Base-by-base conservation (phyloP, 2,329 filamentous ascomycete species). In the Penicillium sp. region DNA sequence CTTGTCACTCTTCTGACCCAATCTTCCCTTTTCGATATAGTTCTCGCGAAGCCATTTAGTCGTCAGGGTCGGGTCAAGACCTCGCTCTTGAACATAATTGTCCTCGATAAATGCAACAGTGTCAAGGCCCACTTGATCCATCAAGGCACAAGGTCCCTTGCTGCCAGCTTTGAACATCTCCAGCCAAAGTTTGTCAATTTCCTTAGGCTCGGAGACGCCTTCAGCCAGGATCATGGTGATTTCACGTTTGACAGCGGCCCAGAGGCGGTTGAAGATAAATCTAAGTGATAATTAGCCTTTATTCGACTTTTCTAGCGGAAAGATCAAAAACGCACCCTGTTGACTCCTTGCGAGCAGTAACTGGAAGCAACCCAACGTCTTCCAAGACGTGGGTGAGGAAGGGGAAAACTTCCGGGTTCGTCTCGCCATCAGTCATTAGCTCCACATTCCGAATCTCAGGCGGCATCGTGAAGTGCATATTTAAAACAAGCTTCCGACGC, bases 231-330 rank as follows among this genome's bases (percentile, higher is more conserved):
- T 72, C 0, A 54, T 65, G 35, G 77, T 43, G 0, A 59, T 55
- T 45, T 78, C 74, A 2, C 74, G 62, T 52, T 77, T 77, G 11
- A 77, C 63, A 0, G 74, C 74, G 0, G 74, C 75, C 74, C 74
- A 78, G 0, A 77, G 53, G 0, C 74, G 68, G 37, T 77, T 77
- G 48, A 75, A 73, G 23, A 78, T 70, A 44, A 77, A 71, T 2
- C n/a, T n/a, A n/a, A n/a, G n/a, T n/a, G n/a, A 28, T 37, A 11
- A 10, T 8, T 13, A 4, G 18, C n/a, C 18, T 37, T 4, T 13
- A 22, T 25, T 4, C 0, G 0, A 9, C 3, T 1, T 29, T 30
- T 6, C 15, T 13, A 17, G 6, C 3, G n/a, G 6, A 6, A 20
- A 7, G 10, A 13, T 5, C 10, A 12, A 27, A 7, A 2, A 31